Base-by-base conservation (phyloP, 345 rosid genomes). In the Citrus reticulata region DNA sequence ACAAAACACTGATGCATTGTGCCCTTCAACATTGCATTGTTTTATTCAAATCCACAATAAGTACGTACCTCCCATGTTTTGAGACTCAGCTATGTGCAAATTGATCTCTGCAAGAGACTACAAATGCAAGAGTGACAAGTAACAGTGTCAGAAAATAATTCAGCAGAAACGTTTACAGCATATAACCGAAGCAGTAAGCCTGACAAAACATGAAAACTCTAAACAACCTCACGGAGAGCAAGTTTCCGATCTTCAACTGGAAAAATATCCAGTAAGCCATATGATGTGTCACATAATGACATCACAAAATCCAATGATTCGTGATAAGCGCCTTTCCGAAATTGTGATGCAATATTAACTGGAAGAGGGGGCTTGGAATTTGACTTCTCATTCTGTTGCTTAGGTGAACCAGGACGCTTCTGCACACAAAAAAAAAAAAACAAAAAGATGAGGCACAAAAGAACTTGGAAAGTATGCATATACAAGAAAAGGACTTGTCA, bases 101-200 rank as follows among this genome's bases (percentile, higher is more conserved):
- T 94, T 96, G 85, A 93, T 93, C 89, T 93, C 98, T 35, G 85
- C 92, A 82, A 96, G 98, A 11, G 98, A 96, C 99, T 95, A 88
- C 70, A 83, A 86, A 89, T 63, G 75, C 55, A 85, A 69, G 77
- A 79, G 61, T n/a, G 68, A 84, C 70, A 74, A 84, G 75, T 37
- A 79, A 82, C 20, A 72, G 73, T 35, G 74, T 85, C 49, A 84
- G 87, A 80, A 68, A 76, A 70, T 37, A 81, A 40, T 74, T 74
- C 58, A 78, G 71, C 57, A 49, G 32, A 77, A 69, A 10, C 72
- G 62, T 61, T 62, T 10, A 77, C 13, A 37, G 39, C 4, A 71
- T 13, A 72, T 37, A 54, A 72, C 63, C 64, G 37, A 64, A 54
- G 63, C 68, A 84, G 61, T 35, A 68, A 51, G 40, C 20, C 46